Evolutionary conservation across 2,329 filamentous ascomycete genomes (phyloP), one percentile per base, ranked within the genome.

Genomic region (Fusarium tuaranense): DNA sequence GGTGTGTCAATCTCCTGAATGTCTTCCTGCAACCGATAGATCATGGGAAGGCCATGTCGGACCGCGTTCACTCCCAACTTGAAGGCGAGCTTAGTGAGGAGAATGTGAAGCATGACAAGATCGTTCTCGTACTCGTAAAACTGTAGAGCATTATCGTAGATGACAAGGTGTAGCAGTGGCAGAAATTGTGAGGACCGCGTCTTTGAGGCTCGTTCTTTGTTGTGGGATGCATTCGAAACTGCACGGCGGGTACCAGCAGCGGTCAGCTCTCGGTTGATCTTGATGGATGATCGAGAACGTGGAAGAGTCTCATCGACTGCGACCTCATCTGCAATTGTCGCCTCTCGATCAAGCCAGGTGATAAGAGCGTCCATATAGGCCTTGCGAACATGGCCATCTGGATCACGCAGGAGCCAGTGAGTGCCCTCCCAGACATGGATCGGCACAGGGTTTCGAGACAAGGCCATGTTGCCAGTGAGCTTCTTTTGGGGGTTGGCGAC

Each of bases 371-470:
- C 94, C 8, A 92, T 90, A 77, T 98, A 99, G 1, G 95, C 94
- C 80, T 92, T 92, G 64, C 95, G 91, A 38, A 98, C 95, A 36
- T 91, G 88, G 36, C 91, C 91, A 78, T 95, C 92, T 1, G 91
- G 88, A 78, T 98, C 96, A 41, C 93, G 92, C 22, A 98, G 85
- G 53, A 98, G 89, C 94, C 95, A 98, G 71, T 98, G 95, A 0
- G 95, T 98, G n/a, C 94, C 95, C 82, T 98, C 95, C 97, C 97
- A 99, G 0, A 95, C 93, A 65, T 93, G 90, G 10, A 97, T 88
- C 0, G 94, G 92, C 1, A 97, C 94, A 46, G 88, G 90, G 80
- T 93, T 94, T 72, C 95, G 90, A 7, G 91, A 90, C 62, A 97
- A 89, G 34, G 90, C 90, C 62, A 87, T 88, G 80, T 88, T 91